Base-by-base conservation (phyloP, 176 grass and related monocot species). In the Musa troglodytarum region DNA sequence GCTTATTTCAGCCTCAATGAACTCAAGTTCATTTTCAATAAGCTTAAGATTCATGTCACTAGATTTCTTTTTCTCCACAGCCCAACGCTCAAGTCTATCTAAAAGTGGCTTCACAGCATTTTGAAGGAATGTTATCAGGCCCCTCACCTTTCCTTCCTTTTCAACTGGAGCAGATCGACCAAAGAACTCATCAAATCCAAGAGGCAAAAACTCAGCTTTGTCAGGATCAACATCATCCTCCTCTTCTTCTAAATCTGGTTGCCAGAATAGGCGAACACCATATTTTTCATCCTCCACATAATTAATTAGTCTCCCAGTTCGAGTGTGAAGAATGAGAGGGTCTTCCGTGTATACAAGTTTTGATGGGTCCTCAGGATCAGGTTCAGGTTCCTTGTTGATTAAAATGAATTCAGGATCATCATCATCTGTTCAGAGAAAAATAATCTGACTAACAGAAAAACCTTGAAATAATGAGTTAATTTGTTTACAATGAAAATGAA, bases 331-430 rank as follows among this genome's bases (percentile, higher is more conserved):
- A 71, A 83, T 83, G 21, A 83, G 74, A 71, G 81, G 81, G 53
- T 83, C 81, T 53, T 83, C 81, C 6, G 81, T 77, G 57, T 83
- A 83, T 11, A 83, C 28, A 49, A 77, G 81, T 69, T 83, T 29
- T 28, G 81, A 77, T 21, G 81, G 81, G 51, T 83, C 74, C 56
- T 77, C 81, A 20, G 81, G 74, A 43, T 83, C 74, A 34, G 81
- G 81, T 53, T 83, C 81, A 63, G 81, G 81, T 29, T 83, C 81
- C 75, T 83, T 72, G 74, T 83, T 83, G 29, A 83, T 72, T 2
- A 83, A 64, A 76, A 83, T 65, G 61, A 83, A 83, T 77, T 83
- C 81, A 62, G 73, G 54, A 61, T 71, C 54, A 20, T 20, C 57
- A n/a, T 80, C 69, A 73, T 22, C 78, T 80, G 58, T n/a, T 29